Percentiles rank a stretch among this genome's conserved stretches.
Conservation (phyloP, 1,284 basidiomycete genomes). For the Mycena citricolor region DNA sequence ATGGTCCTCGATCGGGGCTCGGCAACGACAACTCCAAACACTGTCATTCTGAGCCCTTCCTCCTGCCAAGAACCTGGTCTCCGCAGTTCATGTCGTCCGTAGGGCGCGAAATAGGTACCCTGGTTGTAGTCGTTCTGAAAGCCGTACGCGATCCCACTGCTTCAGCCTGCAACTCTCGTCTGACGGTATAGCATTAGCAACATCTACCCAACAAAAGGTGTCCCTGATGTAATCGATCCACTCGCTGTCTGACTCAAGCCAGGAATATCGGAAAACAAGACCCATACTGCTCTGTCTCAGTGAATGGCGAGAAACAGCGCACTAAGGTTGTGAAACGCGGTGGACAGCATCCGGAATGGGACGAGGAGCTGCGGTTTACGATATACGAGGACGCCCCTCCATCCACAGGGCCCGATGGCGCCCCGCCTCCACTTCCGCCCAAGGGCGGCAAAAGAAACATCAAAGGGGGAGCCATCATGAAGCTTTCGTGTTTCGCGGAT, state of each 20-base stretch:
- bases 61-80: too few species aligned
- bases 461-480: slow-evolving; percentile 77
- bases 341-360: slow-evolving; percentile 98
- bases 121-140: slow-evolving; percentile 93
- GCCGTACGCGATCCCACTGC: slow-evolving; percentile 65
- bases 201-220: slow-evolving; percentile 88
- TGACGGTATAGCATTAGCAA: slow-evolving; percentile 68
- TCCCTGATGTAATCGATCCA: slow-evolving; percentile 21
- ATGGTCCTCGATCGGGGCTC: too few species aligned
- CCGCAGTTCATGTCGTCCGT: slow-evolving; percentile 49
- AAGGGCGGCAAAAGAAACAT: slow-evolving; percentile 59
- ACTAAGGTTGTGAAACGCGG: slow-evolving; percentile 94
- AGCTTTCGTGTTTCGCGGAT: slow-evolving; percentile 89
- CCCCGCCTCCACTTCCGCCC: slow-evolving; percentile 63
- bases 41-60: too few species aligned
- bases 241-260: slow-evolving; percentile 38
- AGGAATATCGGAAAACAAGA: slow-evolving; percentile 94
- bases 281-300: slow-evolving; percentile 84
- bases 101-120: slow-evolving; percentile 83
- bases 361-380: slow-evolving; percentile 95
- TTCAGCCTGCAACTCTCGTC: slow-evolving; percentile 24
- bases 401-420: slow-evolving; percentile 44
- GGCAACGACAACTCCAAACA: slow-evolving; percentile 4
- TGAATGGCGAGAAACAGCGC: slow-evolving; percentile 79
- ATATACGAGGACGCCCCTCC: slow-evolving; percentile 81